These are phyloP conservation scores for Xanthoconium purpureum DNA, from an alignment of 768 basidiomycete genomes.

Conservation along the genomic window DNA sequence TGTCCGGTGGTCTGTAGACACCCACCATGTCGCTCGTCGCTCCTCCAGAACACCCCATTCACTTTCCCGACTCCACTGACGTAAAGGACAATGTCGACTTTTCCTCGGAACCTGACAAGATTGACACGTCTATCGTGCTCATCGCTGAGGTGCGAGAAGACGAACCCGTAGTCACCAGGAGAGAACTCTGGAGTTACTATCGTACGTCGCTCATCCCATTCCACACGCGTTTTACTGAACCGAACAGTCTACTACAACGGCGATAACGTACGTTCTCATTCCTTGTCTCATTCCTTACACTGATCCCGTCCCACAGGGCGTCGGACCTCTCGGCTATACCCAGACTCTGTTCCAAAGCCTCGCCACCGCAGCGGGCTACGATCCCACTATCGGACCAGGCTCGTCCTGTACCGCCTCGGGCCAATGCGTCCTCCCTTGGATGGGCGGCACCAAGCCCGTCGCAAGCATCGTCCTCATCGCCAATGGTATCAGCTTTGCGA, in stretches of 20 bases:
- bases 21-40: conserved; percentile 12
- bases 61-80: background rate
- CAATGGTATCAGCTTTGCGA: conserved; percentile 72
- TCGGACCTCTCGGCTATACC: conserved; percentile 65
- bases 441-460: conserved; percentile 66
- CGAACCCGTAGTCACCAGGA: conserved; percentile 69
- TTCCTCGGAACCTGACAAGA: conserved; percentile 4
- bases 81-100: conserved; percentile 10
- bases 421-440: conserved; percentile 78
- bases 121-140: conserved; percentile 25
- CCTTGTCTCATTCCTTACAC: background rate
- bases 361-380: conserved; percentile 69
- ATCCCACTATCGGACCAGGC: conserved; percentile 66
- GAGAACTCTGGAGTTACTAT: conserved; percentile 80
- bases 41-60: conserved; percentile 1
- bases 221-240: no score
- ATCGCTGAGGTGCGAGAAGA: conserved; percentile 43
- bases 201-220: conserved; percentile 36
- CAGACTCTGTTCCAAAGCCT: conserved; percentile 74
- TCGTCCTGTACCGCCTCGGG: conserved; percentile 70
- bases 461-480: conserved; percentile 75
- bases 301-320: conserved; percentile 44
- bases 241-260: conserved; percentile 83
- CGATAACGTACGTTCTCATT: conserved; percentile 53
- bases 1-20: background rate